Percentiles rank a stretch among this genome's conserved stretches.
phyloP scores from a whole-genome alignment of 148 eudicot species.

The Chenopodium album region DNA sequence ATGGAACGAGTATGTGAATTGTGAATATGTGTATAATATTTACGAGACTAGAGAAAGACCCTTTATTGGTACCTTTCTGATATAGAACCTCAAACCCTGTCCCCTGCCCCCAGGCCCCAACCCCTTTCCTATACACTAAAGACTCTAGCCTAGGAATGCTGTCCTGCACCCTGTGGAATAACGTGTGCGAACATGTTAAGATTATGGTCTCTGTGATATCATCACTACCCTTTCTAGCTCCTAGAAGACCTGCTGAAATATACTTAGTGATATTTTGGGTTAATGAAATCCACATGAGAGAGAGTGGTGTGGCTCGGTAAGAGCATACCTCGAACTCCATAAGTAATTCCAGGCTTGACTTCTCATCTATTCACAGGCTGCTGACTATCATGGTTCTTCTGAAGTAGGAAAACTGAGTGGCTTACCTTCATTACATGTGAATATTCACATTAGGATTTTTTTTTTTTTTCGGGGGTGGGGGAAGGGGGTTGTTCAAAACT shows the following conservation, averaged over 20 bases:
- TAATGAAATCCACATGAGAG: not conserved
- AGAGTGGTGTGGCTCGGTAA: not conserved
- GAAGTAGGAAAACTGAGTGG: not conserved
- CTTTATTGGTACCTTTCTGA: not conserved
- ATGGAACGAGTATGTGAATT: not conserved
- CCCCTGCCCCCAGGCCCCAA: not conserved
- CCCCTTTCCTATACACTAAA: not conserved
- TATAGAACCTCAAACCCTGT: not conserved
- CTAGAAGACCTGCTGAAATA: too few relatives aligned
- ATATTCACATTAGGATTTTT: not conserved
- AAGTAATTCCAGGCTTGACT: not conserved
- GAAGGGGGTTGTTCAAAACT: too few relatives aligned
- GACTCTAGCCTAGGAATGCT: not conserved
- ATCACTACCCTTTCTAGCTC: too few relatives aligned
- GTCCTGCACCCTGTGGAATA: too few relatives aligned
- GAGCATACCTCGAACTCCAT: not conserved
- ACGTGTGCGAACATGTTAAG: too few relatives aligned
- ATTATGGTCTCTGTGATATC: too few relatives aligned
- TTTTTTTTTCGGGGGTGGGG: too few relatives aligned
- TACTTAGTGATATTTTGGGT: too few relatives aligned
- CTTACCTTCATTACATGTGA: too few relatives aligned
- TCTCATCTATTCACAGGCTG: not conserved
- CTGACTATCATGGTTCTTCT: not conserved
- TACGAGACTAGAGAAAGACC: not conserved
- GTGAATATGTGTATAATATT: not conserved